A percentile compares a stretch with the other conserved stretches of the same genome.
Evolutionary conservation across 805 yeast genomes (phyloP).

Genomic region (Starmerella apis): DNA sequence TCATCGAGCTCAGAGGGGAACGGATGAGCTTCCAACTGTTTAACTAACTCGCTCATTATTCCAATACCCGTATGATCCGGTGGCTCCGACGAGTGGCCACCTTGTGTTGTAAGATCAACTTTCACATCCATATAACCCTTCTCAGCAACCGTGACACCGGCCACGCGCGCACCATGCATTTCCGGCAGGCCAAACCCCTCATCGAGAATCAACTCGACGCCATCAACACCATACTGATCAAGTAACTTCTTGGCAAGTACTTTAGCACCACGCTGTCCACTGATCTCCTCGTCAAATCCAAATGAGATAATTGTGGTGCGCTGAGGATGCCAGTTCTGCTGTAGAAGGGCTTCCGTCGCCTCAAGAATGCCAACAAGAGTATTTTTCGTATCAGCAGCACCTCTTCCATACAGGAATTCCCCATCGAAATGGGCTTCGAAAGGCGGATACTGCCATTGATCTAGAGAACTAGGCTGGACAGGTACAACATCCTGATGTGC

Average conservation of each 20-base stretch:
- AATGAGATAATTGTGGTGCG: slow-evolving; percentile 56
- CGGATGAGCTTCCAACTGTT: slow-evolving; percentile 47
- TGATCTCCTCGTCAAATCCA: slow-evolving; percentile 75
- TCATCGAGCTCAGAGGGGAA: slow-evolving; percentile 42
- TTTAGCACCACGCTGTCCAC: slow-evolving; percentile 54
- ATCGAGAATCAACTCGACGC: slow-evolving; percentile 58
- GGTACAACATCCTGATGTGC: slow-evolving; percentile 84
- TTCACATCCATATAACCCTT: slow-evolving; percentile 47
- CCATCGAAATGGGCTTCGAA: slow-evolving; percentile 61
- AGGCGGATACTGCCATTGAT: slow-evolving; percentile 60
- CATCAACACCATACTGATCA: slow-evolving; percentile 49
- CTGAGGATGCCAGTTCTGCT: slow-evolving; percentile 44
- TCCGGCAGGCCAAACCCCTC: slow-evolving; percentile 47
- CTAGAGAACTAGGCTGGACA: slow-evolving; percentile 44
- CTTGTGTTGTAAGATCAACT: slow-evolving; percentile 49
- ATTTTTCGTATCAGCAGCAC: slow-evolving; percentile 68
- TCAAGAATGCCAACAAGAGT: slow-evolving; percentile 56
- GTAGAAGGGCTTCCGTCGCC: slow-evolving; percentile 46
- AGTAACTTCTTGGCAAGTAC: slow-evolving; percentile 41
- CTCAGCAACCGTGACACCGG: slow-evolving; percentile 50
- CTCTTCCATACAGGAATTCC: slow-evolving; percentile 60
- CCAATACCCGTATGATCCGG: slow-evolving; percentile 79
- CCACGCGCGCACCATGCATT: slow-evolving; percentile 41
- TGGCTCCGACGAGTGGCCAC: slow-evolving; percentile 74
- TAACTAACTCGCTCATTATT: slow-evolving; percentile 50